Evolutionary conservation across 2,329 filamentous ascomycete genomes (phyloP).

Genomic region (Sclerotinia minor): DNA sequence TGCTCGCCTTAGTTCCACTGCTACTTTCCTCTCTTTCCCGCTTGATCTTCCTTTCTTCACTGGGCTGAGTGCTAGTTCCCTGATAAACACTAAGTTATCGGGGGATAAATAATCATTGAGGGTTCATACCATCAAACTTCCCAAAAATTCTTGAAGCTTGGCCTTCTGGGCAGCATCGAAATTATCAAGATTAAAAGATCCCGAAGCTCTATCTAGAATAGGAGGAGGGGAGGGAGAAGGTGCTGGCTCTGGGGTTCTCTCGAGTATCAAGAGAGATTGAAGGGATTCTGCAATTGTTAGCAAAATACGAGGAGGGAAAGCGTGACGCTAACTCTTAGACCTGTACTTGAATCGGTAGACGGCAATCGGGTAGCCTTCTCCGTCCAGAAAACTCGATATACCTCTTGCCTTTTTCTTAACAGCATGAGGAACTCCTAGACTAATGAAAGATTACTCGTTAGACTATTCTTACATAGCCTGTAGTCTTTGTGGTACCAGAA

Average conservation of each 20-base stretch:
- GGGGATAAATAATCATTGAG: too few relatives aligned
- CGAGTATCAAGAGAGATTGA: slow-evolving; percentile 16
- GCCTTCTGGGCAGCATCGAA: slow-evolving; percentile 10
- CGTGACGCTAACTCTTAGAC: neutral
- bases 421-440: neutral
- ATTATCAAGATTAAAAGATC: neutral
- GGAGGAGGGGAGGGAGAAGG: neutral
- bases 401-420: rapidly evolving
- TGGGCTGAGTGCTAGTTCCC: neutral
- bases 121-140: neutral
- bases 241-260: neutral
- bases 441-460: neutral
- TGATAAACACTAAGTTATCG: neutral
- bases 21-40: neutral
- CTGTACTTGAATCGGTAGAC: slow-evolving; percentile 19
- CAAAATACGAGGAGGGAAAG: too few relatives aligned
- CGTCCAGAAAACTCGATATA: neutral
- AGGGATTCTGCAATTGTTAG: slow-evolving; percentile 15
- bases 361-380: neutral
- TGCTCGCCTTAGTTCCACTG: neutral
- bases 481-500: too few relatives aligned
- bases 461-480: neutral
- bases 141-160: slow-evolving; percentile 12
- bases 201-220: neutral
- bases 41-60: neutral